Evolutionary conservation across 2,329 filamentous ascomycete genomes (phyloP), one percentile per base, ranked within the genome.

Genomic region (Verticillium nonalfalfae): DNA sequence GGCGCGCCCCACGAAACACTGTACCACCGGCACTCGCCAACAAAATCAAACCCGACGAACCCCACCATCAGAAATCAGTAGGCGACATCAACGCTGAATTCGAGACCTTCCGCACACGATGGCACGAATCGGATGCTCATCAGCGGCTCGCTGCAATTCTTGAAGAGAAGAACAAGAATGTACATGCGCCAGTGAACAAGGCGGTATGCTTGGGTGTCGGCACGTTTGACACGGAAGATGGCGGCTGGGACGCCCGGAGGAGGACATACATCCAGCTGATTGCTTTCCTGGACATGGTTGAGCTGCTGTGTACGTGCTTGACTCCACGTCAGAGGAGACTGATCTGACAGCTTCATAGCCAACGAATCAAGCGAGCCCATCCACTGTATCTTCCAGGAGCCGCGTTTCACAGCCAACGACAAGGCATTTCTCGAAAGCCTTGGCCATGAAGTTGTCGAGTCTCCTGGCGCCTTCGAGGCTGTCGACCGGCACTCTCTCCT

Each of bases 141-240:
- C 57, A 61, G 1, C 64, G 64, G 7, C 70, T 85, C 3, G 66
- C 69, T 5, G 65, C 68, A 1, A 65, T 79, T 3, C 58, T 83
- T 4, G 60, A 66, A 0, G 61, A 63, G 0, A 69, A 72, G 7
- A 15, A 3, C 40, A 26, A 26, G 26, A 26, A 26, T 60, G 1
- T 54, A 33, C 14, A 64, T 66, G 40, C 66, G 61, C n/a, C 21
- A 26, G 68, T 79, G 39, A 72, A 69, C 1, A 73, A 70, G 15
- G 84, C 82, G 1, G 66, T 86, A 6, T 85, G 83, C 62, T 75
- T 87, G 5, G 84, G 84, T 0, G 71, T 83, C 2, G 84, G 84
- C 2, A 77, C 81, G 0, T 85, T 85, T 63, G 81, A 85, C 58
- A 81, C 81, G 1, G 70, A 72, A 3, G 78, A 81, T 55, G 78